Evolutionary conservation across 176 grass and related monocot genomes (phyloP).

Genomic region (Musa schizocarpa): DNA sequence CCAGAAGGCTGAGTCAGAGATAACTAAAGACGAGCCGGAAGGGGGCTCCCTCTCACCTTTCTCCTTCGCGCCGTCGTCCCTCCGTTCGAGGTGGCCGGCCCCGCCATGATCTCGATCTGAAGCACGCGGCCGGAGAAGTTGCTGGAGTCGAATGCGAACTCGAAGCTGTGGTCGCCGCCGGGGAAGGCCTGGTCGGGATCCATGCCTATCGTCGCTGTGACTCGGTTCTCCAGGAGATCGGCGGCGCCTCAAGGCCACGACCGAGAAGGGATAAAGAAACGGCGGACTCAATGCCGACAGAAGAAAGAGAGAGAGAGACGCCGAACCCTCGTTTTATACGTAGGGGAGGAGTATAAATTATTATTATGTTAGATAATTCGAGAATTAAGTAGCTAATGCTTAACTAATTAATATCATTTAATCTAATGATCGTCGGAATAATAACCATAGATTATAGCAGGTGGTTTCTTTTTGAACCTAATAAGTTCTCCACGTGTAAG

Average conservation of each 20-base stretch:
- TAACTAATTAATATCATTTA: too few relatives aligned
- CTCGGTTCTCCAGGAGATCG: background rate
- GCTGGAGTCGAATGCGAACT: conserved; percentile 12
- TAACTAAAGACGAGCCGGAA: background rate
- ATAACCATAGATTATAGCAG: too few relatives aligned
- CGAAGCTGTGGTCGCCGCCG: background rate
- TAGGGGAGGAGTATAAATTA: too few relatives aligned
- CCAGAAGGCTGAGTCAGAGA: too few relatives aligned
- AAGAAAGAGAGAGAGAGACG: background rate
- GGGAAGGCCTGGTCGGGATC: background rate
- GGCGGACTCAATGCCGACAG: background rate
- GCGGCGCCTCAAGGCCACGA: background rate
- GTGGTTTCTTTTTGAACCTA: too few relatives aligned
- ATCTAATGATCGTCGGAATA: too few relatives aligned
- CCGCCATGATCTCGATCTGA: conserved; percentile 12
- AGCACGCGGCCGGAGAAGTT: conserved; percentile 15
- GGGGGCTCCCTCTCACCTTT: background rate
- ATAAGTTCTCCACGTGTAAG: too few relatives aligned
- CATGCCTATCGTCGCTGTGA: background rate
- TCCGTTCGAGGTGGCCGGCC: conserved; percentile 1
- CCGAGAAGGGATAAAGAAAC: background rate
- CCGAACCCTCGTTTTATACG: background rate
- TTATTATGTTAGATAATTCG: too few relatives aligned
- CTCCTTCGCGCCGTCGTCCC: conserved; percentile 1
- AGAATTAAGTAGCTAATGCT: too few relatives aligned